Evolutionary conservation across 306 rosid genomes (phyloP), one percentile per base, ranked within the genome.

Genomic region (Prunus fruticosa): DNA sequence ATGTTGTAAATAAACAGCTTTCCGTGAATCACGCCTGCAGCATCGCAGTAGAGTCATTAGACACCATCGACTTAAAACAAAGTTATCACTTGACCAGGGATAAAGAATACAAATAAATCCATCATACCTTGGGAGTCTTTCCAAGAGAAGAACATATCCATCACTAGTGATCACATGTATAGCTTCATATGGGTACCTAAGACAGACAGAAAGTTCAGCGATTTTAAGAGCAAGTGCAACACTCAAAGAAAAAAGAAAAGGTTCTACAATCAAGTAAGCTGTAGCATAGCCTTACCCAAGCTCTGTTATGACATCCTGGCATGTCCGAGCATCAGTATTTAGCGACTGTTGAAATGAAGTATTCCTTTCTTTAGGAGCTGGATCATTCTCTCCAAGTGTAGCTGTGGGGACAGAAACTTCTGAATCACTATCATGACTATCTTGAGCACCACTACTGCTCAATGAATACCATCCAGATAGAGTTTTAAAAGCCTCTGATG

Each of bases 291-390:
- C 78, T 84, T 87, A 94, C 98, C 98, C 98, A 71, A 90, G 91
- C 78, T 91, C 98, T 2, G 94, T 90, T 83, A 94, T 94, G 67
- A 94, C 98, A 89, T 94, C 98, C 81, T 90, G 93, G 78, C 98
- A 94, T 32, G 98, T 94, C 65, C 98, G 85, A 16, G 97, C 89
- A 81, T 94, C 98, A 4, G 98, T 94, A 80, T 94, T 94, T 45
- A 94, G 78, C 34, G 98, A 79, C 73, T 87, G 87, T 14, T 79
- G 80, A 38, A 87, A 90, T 27, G 86, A 67, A 41, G 78, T 46
- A 61, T 52, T 87, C 82, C 82, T 82, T 83, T 85, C 86, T 5
- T 73, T 69, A 61, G 83, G 87, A 69, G 58, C 69, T 38, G 89
- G 85, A 81, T 79, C 93, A 78, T 79, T 83, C 41, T 85, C 95